phyloP scores from a whole-genome alignment of 139 green algal species.

The Micromonas pusilla region DNA sequence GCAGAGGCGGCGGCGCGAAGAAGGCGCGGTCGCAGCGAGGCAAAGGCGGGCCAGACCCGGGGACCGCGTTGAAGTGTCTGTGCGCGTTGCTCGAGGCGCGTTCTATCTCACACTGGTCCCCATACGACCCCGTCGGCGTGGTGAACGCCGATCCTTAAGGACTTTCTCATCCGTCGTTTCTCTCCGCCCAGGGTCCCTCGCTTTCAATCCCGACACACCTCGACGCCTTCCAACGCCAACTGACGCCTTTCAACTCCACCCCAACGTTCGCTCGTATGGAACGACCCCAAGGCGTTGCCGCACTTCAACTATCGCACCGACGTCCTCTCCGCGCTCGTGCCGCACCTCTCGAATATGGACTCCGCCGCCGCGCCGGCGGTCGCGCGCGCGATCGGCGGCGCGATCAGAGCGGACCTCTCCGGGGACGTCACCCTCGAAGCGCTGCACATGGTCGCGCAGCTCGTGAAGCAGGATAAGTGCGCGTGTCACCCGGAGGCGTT shows the following conservation, averaged over 20 bases:
- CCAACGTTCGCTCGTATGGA: too few relatives aligned
- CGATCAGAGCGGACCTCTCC: neutral
- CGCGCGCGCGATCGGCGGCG: slow-evolving; percentile 24
- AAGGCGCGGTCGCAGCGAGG: slow-evolving; percentile 16
- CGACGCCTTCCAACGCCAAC: too few relatives aligned
- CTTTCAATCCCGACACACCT: too few relatives aligned
- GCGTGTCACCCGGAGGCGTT: slow-evolving; percentile 40
- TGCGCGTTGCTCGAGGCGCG: slow-evolving; percentile 52
- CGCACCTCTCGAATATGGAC: slow-evolving; percentile 52
- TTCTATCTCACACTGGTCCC: too few relatives aligned
- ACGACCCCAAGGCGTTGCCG: too few relatives aligned
- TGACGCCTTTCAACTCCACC: too few relatives aligned
- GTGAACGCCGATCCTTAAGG: too few relatives aligned
- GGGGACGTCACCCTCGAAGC: slow-evolving; percentile 48
- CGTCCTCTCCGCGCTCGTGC: slow-evolving; percentile 58
- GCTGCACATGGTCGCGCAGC: slow-evolving; percentile 83
- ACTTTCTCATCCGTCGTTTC: too few relatives aligned
- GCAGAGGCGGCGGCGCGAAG: slow-evolving; percentile 6
- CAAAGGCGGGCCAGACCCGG: slow-evolving; percentile 20
- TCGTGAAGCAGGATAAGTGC: slow-evolving; percentile 63
- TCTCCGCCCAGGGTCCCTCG: too few relatives aligned
- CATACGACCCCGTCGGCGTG: too few relatives aligned
- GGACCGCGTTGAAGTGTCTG: slow-evolving; percentile 69
- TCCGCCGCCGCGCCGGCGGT: slow-evolving; percentile 22
- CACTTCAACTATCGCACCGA: slow-evolving; percentile 78